These are phyloP conservation scores for Angophora floribunda DNA, from an alignment of 345 rosid species.

Conservation along the genomic window DNA sequence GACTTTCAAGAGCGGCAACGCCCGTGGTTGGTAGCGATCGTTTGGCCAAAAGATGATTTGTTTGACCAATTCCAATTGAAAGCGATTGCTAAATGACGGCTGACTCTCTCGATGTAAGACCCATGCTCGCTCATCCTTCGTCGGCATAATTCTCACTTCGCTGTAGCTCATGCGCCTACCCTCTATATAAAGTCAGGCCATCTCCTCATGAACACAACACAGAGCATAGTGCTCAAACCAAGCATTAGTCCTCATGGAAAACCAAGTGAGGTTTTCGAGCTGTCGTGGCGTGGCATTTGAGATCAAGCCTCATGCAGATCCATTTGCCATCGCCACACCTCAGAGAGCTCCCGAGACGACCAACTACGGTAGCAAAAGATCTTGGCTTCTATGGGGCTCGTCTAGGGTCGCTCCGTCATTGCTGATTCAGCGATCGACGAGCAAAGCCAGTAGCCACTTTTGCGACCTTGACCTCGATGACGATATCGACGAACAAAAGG, in stretches of 20 bases:
- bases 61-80: neutral
- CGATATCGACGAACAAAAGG: slow-evolving; percentile 8
- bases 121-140: neutral
- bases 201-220: neutral
- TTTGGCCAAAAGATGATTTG: neutral
- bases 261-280: slow-evolving; percentile 49
- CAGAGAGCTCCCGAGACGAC: neutral
- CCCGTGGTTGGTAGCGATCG: neutral
- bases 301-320: slow-evolving; percentile 43
- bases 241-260: slow-evolving; percentile 12
- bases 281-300: slow-evolving; percentile 70
- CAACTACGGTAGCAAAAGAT: slow-evolving; percentile 1
- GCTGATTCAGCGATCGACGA: slow-evolving; percentile 26
- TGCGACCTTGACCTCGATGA: slow-evolving; percentile 46
- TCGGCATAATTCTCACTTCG: neutral
- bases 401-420: slow-evolving; percentile 24
- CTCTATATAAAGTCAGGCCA: neutral
- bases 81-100: neutral
- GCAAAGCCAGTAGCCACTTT: slow-evolving; percentile 64
- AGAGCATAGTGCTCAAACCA: neutral
- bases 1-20: neutral
- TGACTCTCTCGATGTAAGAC: neutral
- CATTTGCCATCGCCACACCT: slow-evolving; percentile 19
- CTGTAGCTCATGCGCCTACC: neutral
- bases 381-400: slow-evolving; percentile 33